Percentiles rank a stretch among this genome's conserved stretches.
These are phyloP conservation scores for Gnaphalium uliginosum DNA, from an alignment of 129 eudicot species.

Conservation along the genomic window DNA sequence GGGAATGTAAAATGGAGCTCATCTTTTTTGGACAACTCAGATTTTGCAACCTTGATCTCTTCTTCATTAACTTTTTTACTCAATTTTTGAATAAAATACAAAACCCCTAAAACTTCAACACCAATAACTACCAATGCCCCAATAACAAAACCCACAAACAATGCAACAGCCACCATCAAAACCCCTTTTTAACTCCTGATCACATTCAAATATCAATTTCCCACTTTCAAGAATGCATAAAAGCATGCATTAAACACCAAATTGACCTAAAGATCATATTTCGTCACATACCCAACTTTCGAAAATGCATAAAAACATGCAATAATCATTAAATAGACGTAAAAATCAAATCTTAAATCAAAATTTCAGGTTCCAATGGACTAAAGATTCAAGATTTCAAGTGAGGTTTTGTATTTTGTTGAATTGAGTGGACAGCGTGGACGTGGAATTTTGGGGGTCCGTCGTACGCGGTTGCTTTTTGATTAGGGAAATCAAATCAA, in stretches of 20 bases:
- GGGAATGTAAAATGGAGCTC: constrained; percentile 39
- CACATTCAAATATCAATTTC: not conserved
- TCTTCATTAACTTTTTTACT: constrained; percentile 34
- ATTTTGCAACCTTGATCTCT: constrained; percentile 25
- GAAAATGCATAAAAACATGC: too few species aligned
- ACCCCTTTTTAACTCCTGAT: not conserved
- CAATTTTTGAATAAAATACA: constrained; percentile 42
- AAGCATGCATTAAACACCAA: not conserved
- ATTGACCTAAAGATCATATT: not conserved
- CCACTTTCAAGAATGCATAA: constrained; percentile 14
- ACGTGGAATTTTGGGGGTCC: constrained; percentile 1
- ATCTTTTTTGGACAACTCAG: constrained; percentile 17
- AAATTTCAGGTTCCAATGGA: constrained; percentile 4
- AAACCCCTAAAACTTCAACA: constrained; percentile 48
- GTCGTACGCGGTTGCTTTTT: constrained; percentile 20
- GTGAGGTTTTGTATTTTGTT: constrained; percentile 9
- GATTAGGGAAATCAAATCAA: constrained; percentile 15
- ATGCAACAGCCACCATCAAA: constrained; percentile 41
- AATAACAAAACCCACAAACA: constrained; percentile 47
- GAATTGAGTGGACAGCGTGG: not conserved
- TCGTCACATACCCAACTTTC: too few species aligned
- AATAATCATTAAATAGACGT: too few species aligned
- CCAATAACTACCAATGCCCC: constrained; percentile 61
- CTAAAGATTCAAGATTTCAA: constrained; percentile 7
- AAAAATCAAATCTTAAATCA: not conserved